Evolutionary conservation across 805 yeast species (phyloP).

Genomic region (Yarrowia sp.): DNA sequence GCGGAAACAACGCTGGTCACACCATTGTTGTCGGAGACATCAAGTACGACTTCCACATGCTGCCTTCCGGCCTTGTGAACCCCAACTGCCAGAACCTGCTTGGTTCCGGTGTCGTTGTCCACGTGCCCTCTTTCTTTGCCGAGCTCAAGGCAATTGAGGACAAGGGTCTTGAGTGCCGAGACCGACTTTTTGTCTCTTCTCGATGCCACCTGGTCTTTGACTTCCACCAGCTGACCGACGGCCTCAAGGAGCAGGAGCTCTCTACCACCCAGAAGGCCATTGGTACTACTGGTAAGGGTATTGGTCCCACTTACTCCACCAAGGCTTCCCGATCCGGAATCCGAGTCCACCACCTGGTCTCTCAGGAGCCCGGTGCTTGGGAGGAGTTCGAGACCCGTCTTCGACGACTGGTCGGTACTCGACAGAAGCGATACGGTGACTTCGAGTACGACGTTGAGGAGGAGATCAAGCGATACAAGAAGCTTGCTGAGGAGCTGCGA

Average conservation of each 20-base stretch:
- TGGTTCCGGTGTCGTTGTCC: slow-evolving; percentile 96
- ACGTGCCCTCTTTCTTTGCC: slow-evolving; percentile 86
- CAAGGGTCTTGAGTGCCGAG: slow-evolving; percentile 73
- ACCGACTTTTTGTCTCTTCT: slow-evolving; percentile 80
- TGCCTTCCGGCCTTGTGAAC: slow-evolving; percentile 96
- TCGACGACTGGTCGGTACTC: slow-evolving; percentile 71
- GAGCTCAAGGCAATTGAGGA: slow-evolving; percentile 78
- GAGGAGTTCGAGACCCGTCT: slow-evolving; percentile 78
- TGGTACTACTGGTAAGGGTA: slow-evolving; percentile 98
- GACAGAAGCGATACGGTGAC: slow-evolving; percentile 88
- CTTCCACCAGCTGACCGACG: slow-evolving; percentile 96
- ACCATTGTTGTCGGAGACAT: slow-evolving; percentile 87
- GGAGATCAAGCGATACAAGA: slow-evolving; percentile 75
- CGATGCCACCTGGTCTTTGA: slow-evolving; percentile 97
- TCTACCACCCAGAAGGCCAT: slow-evolving; percentile 76
- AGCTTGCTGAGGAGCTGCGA: slow-evolving; percentile 65
- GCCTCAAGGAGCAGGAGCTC: slow-evolving; percentile 89
- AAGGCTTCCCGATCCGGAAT: slow-evolving; percentile 96
- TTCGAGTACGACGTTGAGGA: slow-evolving; percentile 82
- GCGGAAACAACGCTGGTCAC: slow-evolving; percentile 99
- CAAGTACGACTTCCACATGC: slow-evolving; percentile 97
- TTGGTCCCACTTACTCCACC: slow-evolving; percentile 97
- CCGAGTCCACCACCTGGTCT: slow-evolving; percentile 92
- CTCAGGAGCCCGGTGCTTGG: slow-evolving; percentile 90
- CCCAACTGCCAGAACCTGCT: slow-evolving; percentile 85